These are phyloP conservation scores for Fusarium sp. DNA, from an alignment of 2,329 filamentous ascomycete genomes.

Conservation along the genomic window DNA sequence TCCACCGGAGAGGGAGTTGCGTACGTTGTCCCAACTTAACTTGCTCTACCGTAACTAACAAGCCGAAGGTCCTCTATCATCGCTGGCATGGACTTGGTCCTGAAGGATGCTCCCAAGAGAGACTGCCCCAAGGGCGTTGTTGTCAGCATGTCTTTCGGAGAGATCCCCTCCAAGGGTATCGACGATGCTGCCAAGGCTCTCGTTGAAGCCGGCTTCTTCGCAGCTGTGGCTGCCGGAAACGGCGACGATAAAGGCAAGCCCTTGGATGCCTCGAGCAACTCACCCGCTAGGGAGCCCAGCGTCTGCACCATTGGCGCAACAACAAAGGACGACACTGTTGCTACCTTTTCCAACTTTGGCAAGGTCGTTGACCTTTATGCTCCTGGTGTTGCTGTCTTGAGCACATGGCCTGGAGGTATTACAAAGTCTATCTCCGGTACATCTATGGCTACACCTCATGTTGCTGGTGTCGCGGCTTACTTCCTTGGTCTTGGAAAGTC, in stretches of 20 bases:
- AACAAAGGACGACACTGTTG: background rate
- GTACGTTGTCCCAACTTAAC: background rate
- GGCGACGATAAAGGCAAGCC: background rate
- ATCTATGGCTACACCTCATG: slow-evolving; percentile 1
- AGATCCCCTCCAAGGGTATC: background rate
- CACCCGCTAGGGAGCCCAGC: background rate
- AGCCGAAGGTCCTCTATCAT: background rate
- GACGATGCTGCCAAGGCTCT: background rate
- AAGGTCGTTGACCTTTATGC: slow-evolving; percentile 2
- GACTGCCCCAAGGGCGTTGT: slow-evolving; percentile 7
- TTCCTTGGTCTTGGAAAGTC: slow-evolving; percentile 12
- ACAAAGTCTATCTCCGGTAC: background rate
- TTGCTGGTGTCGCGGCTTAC: slow-evolving; percentile 5
- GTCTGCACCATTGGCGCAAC: slow-evolving; percentile 17
- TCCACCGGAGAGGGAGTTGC: background rate
- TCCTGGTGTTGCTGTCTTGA: background rate
- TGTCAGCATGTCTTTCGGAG: background rate
- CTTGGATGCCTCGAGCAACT: background rate
- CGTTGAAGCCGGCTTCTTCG: background rate
- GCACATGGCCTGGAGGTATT: background rate
- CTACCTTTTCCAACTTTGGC: slow-evolving; percentile 6
- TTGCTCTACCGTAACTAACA: background rate
- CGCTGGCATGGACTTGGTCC: slow-evolving; percentile 1
- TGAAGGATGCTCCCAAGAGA: background rate
- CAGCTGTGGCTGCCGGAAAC: slow-evolving; percentile 2